phyloP scores from a whole-genome alignment of 2,329 filamentous ascomycete species.

The Mycosphaerella sp. region DNA sequence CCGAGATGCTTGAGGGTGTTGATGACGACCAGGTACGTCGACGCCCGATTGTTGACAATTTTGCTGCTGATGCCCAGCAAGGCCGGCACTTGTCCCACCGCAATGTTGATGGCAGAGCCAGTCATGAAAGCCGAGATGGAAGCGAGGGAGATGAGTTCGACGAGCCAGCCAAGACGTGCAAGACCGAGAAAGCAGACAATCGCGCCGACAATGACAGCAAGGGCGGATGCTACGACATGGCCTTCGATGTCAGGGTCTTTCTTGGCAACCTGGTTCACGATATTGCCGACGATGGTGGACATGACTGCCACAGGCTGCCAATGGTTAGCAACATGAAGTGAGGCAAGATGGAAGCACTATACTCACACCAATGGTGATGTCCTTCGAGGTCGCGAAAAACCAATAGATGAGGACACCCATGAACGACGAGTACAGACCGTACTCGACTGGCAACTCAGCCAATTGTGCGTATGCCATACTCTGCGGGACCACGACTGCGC shows the following conservation, averaged over 20 bases:
- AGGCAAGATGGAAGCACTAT: not conserved
- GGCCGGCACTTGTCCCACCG: conserved; percentile 70
- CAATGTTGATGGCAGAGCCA: conserved; percentile 85
- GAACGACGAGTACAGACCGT: conserved; percentile 89
- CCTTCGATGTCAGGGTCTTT: conserved; percentile 52
- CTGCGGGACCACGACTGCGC: conserved; percentile 83
- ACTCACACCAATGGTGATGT: conserved; percentile 90
- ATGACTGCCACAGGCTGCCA: conserved; percentile 85
- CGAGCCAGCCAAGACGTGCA: conserved; percentile 76
- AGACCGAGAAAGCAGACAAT: conserved; percentile 76
- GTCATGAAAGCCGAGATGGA: conserved; percentile 97
- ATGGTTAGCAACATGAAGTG: conserved; percentile 6
- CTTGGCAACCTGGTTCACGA: conserved; percentile 59
- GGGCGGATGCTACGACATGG: conserved; percentile 67
- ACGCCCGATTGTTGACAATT: conserved; percentile 64
- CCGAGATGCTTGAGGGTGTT: conserved; percentile 70
- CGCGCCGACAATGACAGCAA: conserved; percentile 69
- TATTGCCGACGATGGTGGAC: conserved; percentile 80
- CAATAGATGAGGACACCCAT: conserved; percentile 94
- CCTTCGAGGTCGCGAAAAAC: conserved; percentile 97
- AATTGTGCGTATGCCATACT: conserved; percentile 91
- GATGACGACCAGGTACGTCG: conserved; percentile 78
- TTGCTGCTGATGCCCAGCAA: conserved; percentile 65
- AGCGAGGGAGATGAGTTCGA: conserved; percentile 85
- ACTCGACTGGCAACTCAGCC: conserved; percentile 72